Conservation (phyloP, 140 eudicot genomes). For the Anethum foeniculum region DNA sequence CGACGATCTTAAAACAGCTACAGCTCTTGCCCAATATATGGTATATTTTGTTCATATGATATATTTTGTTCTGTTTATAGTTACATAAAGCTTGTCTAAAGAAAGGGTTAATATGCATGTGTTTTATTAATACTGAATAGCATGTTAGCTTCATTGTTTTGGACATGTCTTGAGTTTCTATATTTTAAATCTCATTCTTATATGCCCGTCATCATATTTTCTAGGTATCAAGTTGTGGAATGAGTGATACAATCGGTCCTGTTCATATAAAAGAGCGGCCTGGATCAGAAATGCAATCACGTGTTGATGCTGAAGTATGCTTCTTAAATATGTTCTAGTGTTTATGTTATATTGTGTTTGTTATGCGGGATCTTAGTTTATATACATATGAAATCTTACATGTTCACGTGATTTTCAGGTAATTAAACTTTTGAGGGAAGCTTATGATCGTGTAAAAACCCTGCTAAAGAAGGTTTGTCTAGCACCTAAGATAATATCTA, state of each 20-base stretch:
- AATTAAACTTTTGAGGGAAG: slow-evolving; percentile 62
- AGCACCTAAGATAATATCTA: background rate
- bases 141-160: background rate
- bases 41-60: slow-evolving; percentile 58
- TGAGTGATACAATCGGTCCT: slow-evolving; percentile 83
- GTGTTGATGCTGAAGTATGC: slow-evolving; percentile 76
- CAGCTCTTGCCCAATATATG: slow-evolving; percentile 91
- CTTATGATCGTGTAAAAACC: slow-evolving; percentile 73
- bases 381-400: background rate
- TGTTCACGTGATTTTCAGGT: slow-evolving; percentile 40
- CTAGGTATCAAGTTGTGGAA: slow-evolving; percentile 82
- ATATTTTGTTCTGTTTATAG: background rate
- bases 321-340: slow-evolving; percentile 1
- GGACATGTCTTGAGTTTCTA: background rate
- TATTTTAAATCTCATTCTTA: background rate
- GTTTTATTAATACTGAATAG: background rate
- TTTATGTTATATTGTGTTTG: background rate
- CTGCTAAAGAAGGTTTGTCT: slow-evolving; percentile 55
- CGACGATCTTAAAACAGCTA: slow-evolving; percentile 79
- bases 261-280: slow-evolving; percentile 77
- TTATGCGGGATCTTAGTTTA: background rate
- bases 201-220: background rate
- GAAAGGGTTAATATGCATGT: background rate
- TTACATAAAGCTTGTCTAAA: background rate
- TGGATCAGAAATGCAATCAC: slow-evolving; percentile 90